Conservation (phyloP, 1,284 basidiomycete genomes). For the Kwoniella shivajii region DNA sequence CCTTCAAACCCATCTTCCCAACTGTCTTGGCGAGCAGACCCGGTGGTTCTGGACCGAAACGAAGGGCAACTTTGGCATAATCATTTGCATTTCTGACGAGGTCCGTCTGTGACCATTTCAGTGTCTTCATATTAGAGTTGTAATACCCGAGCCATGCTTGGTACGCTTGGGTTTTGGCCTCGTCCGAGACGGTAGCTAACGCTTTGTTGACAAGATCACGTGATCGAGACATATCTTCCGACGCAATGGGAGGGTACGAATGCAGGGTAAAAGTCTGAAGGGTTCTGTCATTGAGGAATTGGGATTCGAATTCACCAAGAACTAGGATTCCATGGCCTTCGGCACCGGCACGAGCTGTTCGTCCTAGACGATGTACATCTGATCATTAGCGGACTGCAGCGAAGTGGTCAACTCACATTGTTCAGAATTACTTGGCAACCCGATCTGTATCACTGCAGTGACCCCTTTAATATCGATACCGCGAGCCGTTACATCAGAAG, state of each 20-base stretch:
- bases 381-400: too few species aligned
- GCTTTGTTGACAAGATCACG: constrained; percentile 40
- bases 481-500: constrained; percentile 59
- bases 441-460: constrained; percentile 61
- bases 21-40: constrained; percentile 60
- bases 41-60: constrained; percentile 56
- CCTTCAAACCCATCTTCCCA: constrained; percentile 65
- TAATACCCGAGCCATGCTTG: constrained; percentile 65
- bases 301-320: constrained; percentile 61
- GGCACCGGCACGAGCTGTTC: too few species aligned
- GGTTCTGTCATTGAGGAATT: too few species aligned
- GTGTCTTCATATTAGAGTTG: constrained; percentile 55
- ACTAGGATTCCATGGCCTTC: constrained; percentile 65
- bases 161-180: constrained; percentile 61
- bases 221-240: constrained; percentile 14
- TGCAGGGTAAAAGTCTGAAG: constrained; percentile 55
- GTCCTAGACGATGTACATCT: too few species aligned
- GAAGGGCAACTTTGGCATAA: constrained; percentile 57
- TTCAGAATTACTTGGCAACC: constrained; percentile 52
- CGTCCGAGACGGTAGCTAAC: constrained; percentile 45
- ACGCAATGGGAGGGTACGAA: constrained; percentile 26
- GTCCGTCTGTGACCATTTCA: constrained; percentile 56
- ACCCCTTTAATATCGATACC: constrained; percentile 59
- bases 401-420: too few species aligned
- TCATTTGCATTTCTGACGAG: constrained; percentile 59